Base-by-base conservation (phyloP, 305 asterid species). In the Fraxinus velutina region DNA sequence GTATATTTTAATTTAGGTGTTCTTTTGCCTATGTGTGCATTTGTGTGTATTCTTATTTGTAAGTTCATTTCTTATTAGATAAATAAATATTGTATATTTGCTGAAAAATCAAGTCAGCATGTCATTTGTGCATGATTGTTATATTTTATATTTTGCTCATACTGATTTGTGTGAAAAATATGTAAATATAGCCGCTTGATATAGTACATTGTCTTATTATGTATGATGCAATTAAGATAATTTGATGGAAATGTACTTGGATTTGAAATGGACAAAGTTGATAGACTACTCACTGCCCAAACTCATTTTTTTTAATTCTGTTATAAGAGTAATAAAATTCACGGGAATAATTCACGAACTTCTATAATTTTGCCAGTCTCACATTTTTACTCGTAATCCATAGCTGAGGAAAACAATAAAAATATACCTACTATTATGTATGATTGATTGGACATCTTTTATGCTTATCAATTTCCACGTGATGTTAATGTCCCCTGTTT, bases 361-460 rank as follows among this genome's bases (percentile, higher is more conserved):
- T 50, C 62, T 68, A 12, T 5, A 13, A 30, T 30, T 68, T 15
- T 29, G 37, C 21, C 17, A 68, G 75, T 68, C 39, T 19, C 39
- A 24, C 21, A 27, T 66, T 7, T 68, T 68, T 68, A 29, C 39
- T 68, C 34, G 39, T 30, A 17, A 68, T 29, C 39, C 39, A 27
- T 13, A 29, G 19, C 37, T 68, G 39, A 68, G 39, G 17, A 6
- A 64, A 64, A 27, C 13, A 24, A 68, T 68, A 27, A 10, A 17
- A 44, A 44, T 62, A 47, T 73, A 27, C 73, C 73, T 77, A 75
- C 78, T 75, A 52, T 32, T n/a, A 64, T 81, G 79, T 44, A 73
- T 72, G 81, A 66, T 70, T 37, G 44, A 27, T 33, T 8, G 22
- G 39, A 13, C n/a, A 3, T 74, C 75, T 27, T 30, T 75, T 70